Evolutionary conservation across 2,329 filamentous ascomycete genomes (phyloP).

Genomic region (Epichloe amarillans): DNA sequence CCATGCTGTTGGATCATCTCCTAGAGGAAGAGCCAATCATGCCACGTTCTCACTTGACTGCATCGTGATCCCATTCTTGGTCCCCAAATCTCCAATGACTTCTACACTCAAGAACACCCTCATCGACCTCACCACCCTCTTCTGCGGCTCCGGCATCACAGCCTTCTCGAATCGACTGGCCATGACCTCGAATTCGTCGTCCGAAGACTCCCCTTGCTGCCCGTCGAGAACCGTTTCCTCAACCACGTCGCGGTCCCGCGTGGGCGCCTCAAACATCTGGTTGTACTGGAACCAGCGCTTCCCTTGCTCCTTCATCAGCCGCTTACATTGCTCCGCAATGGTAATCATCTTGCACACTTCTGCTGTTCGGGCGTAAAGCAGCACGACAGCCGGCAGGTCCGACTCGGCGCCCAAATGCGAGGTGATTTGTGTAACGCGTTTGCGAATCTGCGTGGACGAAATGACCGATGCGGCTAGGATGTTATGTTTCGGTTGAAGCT

Average conservation of each 20-base stretch:
- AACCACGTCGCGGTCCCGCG: slow-evolving; percentile 19
- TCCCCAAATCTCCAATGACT: slow-evolving; percentile 41
- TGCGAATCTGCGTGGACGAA: slow-evolving; percentile 45
- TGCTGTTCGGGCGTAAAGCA: slow-evolving; percentile 36
- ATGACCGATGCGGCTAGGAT: slow-evolving; percentile 41
- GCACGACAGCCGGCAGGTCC: slow-evolving; percentile 21
- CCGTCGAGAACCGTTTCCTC: slow-evolving; percentile 29
- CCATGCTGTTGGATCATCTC: not conserved
- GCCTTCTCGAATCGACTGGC: slow-evolving; percentile 43
- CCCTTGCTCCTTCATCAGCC: slow-evolving; percentile 34
- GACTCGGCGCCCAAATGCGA: slow-evolving; percentile 25
- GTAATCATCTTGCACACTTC: slow-evolving; percentile 54
- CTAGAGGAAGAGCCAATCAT: slow-evolving; percentile 1
- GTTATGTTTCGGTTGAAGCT: slow-evolving; percentile 33
- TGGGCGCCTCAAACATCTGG: slow-evolving; percentile 35
- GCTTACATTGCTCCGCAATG: slow-evolving; percentile 52
- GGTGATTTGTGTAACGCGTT: slow-evolving; percentile 33
- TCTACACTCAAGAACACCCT: slow-evolving; percentile 44
- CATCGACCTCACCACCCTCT: slow-evolving; percentile 39
- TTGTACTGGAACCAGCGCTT: slow-evolving; percentile 45
- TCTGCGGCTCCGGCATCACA: slow-evolving; percentile 30
- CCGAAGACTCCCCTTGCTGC: slow-evolving; percentile 16
- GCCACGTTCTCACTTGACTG: slow-evolving; percentile 29
- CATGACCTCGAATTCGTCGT: slow-evolving; percentile 43
- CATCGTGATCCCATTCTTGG: slow-evolving; percentile 29